A percentile compares a stretch with the other conserved stretches of the same genome.
Conservation (phyloP, 305 asterid genomes). For the Solanum aculeatissimum region DNA sequence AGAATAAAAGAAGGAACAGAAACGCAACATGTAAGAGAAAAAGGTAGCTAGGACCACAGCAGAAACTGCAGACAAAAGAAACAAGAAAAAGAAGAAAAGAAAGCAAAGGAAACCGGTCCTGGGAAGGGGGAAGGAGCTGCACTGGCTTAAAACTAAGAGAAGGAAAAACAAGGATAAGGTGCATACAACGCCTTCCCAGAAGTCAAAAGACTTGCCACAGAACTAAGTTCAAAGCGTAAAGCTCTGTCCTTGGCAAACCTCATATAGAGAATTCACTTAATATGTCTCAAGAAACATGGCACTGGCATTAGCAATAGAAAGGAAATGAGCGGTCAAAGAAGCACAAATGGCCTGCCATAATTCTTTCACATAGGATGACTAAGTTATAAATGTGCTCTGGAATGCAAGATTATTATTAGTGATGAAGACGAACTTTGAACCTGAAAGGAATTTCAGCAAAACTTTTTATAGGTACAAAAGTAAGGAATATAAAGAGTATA, state of each 20-base stretch:
- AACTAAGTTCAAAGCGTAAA: not conserved
- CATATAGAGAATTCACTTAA: not conserved
- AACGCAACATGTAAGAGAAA: not conserved
- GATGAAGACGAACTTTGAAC: not conserved
- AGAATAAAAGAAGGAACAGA: not conserved
- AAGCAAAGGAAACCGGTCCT: not conserved
- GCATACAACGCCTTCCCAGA: not conserved
- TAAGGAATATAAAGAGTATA: slow-evolving; percentile 14
- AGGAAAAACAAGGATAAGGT: not conserved
- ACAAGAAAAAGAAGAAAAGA: not conserved
- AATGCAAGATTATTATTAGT: not conserved
- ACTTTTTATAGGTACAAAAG: not conserved
- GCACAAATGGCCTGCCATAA: not conserved
- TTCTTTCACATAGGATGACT: not conserved
- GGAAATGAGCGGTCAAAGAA: not conserved
- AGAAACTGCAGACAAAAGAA: not conserved
- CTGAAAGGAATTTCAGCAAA: not conserved
- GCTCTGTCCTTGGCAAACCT: not conserved
- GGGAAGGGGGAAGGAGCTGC: not conserved
- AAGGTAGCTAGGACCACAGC: not conserved
- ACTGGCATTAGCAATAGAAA: not conserved
- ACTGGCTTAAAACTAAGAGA: not conserved
- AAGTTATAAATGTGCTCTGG: not conserved
- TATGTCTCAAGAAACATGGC: not conserved
- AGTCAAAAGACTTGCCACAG: not conserved